Conservation (phyloP, 1,284 basidiomycete genomes). For the Tylopilus sp. region DNA sequence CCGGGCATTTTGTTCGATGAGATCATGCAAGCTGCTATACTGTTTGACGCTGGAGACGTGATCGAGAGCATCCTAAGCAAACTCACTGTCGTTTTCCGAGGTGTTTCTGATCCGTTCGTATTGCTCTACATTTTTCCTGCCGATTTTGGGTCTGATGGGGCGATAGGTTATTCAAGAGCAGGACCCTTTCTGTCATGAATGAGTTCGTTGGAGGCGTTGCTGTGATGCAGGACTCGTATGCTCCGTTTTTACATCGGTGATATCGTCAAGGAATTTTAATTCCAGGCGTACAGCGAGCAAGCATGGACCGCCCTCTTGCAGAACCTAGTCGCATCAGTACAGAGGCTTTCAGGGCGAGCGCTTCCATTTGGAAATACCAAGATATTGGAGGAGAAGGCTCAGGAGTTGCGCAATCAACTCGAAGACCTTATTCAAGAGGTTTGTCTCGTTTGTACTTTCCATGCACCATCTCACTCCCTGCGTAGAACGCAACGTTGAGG, state of each 20-base stretch:
- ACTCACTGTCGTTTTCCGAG: slow-evolving; percentile 53
- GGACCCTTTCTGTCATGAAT: slow-evolving; percentile 59
- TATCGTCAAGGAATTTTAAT: slow-evolving; percentile 1
- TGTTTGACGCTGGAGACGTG: slow-evolving; percentile 24
- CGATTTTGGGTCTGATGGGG: slow-evolving; percentile 5
- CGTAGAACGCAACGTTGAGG: slow-evolving; percentile 42
- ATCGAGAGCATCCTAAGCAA: slow-evolving; percentile 25
- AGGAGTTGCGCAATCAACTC: slow-evolving; percentile 10
- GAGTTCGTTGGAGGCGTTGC: slow-evolving; percentile 66
- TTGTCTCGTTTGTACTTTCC: neutral
- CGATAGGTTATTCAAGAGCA: slow-evolving; percentile 58
- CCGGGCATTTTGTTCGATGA: slow-evolving; percentile 53
- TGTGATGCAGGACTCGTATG: slow-evolving; percentile 60
- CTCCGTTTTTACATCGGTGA: neutral
- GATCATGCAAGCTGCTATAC: slow-evolving; percentile 52
- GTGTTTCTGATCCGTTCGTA: slow-evolving; percentile 60
- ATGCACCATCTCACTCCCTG: neutral
- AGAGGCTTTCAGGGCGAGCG: slow-evolving; percentile 18
- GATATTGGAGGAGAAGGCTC: slow-evolving; percentile 13
- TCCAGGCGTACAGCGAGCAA: slow-evolving; percentile 11
- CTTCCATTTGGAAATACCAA: slow-evolving; percentile 17
- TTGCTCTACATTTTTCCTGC: neutral
- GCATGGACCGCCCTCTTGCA: slow-evolving; percentile 20
- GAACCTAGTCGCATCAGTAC: slow-evolving; percentile 18
- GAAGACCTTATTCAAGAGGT: slow-evolving; percentile 21